Conservation (phyloP, 139 green algal species). For the Marvania coccoides region DNA sequence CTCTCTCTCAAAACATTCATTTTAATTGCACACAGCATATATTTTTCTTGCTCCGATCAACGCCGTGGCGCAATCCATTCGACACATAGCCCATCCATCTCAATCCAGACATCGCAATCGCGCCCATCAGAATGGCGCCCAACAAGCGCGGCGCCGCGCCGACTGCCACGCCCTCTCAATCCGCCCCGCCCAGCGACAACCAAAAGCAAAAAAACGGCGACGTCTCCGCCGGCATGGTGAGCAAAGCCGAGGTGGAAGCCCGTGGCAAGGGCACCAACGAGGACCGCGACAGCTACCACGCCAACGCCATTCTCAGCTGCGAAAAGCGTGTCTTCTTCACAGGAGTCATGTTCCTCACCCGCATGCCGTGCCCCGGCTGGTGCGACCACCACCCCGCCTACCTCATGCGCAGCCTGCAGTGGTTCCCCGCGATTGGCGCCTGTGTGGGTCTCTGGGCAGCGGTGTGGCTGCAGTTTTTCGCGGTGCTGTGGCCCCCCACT, state of each 20-base stretch:
- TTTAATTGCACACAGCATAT: no score
- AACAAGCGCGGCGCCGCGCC: neutral
- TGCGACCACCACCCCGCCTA: constrained; percentile 47
- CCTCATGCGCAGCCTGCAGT: constrained; percentile 39
- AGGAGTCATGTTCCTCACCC: constrained; percentile 49
- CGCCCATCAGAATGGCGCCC: constrained; percentile 1
- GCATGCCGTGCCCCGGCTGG: constrained; percentile 29
- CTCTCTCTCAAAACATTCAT: no score
- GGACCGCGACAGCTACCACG: constrained; percentile 23
- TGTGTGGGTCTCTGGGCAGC: constrained; percentile 37
- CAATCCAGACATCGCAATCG: no score
- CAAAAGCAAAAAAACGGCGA: no score
- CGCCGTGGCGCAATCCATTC: no score
- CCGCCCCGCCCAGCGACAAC: neutral
- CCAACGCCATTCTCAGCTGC: neutral
- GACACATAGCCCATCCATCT: no score
- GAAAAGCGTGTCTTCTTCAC: constrained; percentile 46
- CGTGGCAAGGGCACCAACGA: constrained; percentile 30
- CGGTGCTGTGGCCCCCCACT: constrained; percentile 15
- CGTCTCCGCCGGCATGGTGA: constrained; percentile 11
- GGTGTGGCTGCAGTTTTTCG: constrained; percentile 21
- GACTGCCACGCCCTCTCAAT: neutral
- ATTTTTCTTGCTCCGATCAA: no score
- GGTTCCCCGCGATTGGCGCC: constrained; percentile 38
- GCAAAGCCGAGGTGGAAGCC: constrained; percentile 30